Conservation (phyloP, 164 flowering plant species). For the Nelumbo lutea region DNA sequence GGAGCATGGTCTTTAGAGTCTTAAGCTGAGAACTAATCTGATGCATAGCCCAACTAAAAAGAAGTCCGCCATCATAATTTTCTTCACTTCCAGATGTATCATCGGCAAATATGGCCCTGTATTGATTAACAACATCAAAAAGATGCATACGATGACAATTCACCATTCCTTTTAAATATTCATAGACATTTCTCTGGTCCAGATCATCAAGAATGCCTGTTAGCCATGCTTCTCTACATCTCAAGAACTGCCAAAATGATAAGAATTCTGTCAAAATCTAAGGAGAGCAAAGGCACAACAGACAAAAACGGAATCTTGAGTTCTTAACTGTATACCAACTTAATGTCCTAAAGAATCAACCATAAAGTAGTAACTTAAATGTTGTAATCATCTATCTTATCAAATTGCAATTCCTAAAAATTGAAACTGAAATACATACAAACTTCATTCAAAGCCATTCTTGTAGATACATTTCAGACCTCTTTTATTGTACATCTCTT, state of each 20-base stretch:
- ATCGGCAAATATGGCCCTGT: constrained; percentile 93
- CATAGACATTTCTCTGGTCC: constrained; percentile 91
- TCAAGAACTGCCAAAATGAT: constrained; percentile 61
- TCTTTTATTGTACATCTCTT: too few relatives aligned
- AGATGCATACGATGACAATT: constrained; percentile 86
- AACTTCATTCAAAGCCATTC: neutral
- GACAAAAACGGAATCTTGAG: neutral
- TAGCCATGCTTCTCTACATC: constrained; percentile 97
- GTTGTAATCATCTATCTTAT: neutral
- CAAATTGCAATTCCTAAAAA: neutral
- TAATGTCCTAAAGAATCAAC: neutral
- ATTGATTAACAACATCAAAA: constrained; percentile 96
- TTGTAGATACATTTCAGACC: too few relatives aligned
- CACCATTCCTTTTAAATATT: constrained; percentile 89
- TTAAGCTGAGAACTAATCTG: constrained; percentile 79
- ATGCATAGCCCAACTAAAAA: constrained; percentile 99
- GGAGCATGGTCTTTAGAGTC: constrained; percentile 83
- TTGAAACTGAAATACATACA: neutral
- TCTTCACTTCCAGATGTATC: constrained; percentile 98
- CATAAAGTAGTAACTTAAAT: neutral
- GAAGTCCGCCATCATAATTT: constrained; percentile 96
- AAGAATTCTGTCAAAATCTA: constrained; percentile 6
- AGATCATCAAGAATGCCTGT: constrained; percentile 89
- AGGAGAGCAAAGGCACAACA: neutral
- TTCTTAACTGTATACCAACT: neutral